phyloP scores from a whole-genome alignment of 495 filamentous ascomycete species.

The Xanthoparmelia taractica region DNA sequence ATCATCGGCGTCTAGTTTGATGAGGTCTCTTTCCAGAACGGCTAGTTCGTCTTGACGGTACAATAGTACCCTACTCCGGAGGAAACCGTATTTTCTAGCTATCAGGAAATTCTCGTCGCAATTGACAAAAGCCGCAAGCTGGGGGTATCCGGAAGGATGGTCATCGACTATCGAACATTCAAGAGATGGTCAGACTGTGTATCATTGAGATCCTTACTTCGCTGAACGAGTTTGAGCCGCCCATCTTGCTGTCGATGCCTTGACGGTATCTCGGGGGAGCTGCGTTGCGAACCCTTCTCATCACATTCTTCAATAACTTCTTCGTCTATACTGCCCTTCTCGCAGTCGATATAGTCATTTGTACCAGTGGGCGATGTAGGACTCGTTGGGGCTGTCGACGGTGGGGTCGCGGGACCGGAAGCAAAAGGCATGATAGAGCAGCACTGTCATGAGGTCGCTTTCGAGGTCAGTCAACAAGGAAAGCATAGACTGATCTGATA shows the following conservation, averaged over 20 bases:
- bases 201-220: constrained; percentile 11
- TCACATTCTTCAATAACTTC: background rate
- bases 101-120: constrained; percentile 33
- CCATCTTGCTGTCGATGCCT: constrained; percentile 19
- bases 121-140: constrained; percentile 33
- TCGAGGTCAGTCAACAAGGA: background rate
- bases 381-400: constrained; percentile 21
- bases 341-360: background rate
- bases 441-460: background rate
- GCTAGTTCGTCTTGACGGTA: constrained; percentile 35
- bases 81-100: constrained; percentile 31
- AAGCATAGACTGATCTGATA: background rate
- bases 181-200: background rate
- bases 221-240: constrained; percentile 17
- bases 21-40: constrained; percentile 30
- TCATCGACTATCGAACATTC: constrained; percentile 28
- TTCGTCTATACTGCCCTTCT: background rate
- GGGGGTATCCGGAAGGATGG: constrained; percentile 33
- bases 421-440: constrained; percentile 6
- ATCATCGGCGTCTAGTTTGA: constrained; percentile 27
- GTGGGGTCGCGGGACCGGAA: constrained; percentile 16
- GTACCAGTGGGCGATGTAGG: constrained; percentile 13
- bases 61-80: constrained; percentile 34
- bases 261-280: constrained; percentile 1
- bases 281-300: background rate